These are phyloP conservation scores for Aaosphaeria arxii DNA, from an alignment of 2,329 filamentous ascomycete species.

Conservation along the genomic window DNA sequence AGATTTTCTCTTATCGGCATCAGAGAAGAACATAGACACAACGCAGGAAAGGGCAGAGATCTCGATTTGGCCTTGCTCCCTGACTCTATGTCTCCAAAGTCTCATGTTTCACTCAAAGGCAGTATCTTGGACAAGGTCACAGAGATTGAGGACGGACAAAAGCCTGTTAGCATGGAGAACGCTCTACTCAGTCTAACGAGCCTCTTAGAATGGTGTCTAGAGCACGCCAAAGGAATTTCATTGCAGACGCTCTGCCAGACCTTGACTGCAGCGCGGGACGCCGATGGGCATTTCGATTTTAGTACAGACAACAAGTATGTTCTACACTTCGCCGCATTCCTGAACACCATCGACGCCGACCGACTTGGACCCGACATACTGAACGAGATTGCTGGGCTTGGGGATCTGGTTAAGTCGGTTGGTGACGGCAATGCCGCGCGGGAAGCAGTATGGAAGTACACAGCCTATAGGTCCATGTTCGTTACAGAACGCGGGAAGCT, in stretches of 20 bases:
- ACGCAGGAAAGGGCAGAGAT: conserved; percentile 1
- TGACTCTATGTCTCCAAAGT: not conserved
- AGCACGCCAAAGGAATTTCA: not conserved
- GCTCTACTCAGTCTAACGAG: not conserved
- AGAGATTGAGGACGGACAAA: not conserved
- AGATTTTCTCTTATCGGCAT: conserved; percentile 6
- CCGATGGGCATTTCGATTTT: not conserved
- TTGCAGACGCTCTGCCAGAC: not conserved
- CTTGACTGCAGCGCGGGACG: not conserved
- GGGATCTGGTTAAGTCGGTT: too few species aligned
- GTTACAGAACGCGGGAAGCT: conserved; percentile 7
- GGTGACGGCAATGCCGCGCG: not conserved
- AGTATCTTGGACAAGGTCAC: conserved; percentile 4
- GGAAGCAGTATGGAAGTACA: conserved; percentile 7
- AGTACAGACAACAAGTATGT: too few species aligned
- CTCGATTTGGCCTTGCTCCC: not conserved
- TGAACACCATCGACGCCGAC: too few species aligned
- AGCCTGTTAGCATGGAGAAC: not conserved
- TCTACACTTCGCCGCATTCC: too few species aligned
- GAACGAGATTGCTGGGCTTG: too few species aligned
- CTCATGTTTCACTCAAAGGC: conserved; percentile 5
- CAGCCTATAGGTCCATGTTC: conserved; percentile 10
- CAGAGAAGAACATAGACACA: conserved; percentile 1
- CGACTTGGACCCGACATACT: too few species aligned
- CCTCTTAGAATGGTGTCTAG: conserved; percentile 6